Evolutionary conservation across 768 basidiomycete species (phyloP).

Genomic region (Leccinellum luteum): DNA sequence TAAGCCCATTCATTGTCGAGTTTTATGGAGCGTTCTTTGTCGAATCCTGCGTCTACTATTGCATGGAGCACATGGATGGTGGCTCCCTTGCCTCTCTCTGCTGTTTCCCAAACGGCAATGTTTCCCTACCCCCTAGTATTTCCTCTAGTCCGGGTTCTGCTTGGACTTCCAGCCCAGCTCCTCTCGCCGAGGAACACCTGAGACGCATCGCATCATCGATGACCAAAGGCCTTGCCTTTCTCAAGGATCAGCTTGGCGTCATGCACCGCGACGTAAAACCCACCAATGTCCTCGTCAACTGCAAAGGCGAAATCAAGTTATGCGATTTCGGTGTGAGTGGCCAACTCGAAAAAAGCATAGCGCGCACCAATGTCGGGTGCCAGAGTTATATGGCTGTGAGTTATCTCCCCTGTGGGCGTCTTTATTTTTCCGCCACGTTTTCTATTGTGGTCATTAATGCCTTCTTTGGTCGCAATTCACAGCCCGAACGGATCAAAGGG

Average conservation of each 20-base stretch:
- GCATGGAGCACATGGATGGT: slow-evolving; percentile 99
- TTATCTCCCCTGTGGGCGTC: slow-evolving; percentile 15
- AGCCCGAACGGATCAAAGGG: slow-evolving; percentile 96
- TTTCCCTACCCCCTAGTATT: slow-evolving; percentile 33
- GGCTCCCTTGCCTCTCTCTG: slow-evolving; percentile 82
- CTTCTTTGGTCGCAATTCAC: slow-evolving; percentile 6
- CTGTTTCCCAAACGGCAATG: slow-evolving; percentile 45
- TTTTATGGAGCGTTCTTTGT: slow-evolving; percentile 99
- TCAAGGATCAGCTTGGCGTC: slow-evolving; percentile 92
- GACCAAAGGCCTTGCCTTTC: slow-evolving; percentile 88
- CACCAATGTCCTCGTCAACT: slow-evolving; percentile 89
- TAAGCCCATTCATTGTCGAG: slow-evolving; percentile 90
- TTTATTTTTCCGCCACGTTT: neutral
- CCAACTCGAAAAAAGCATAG: slow-evolving; percentile 92
- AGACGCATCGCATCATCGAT: slow-evolving; percentile 77
- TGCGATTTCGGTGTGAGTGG: slow-evolving; percentile 99
- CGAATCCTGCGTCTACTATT: slow-evolving; percentile 99
- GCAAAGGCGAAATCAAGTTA: slow-evolving; percentile 85
- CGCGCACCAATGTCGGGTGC: slow-evolving; percentile 98
- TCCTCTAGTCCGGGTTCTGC: slow-evolving; percentile 32
- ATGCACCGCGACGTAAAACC: slow-evolving; percentile 89
- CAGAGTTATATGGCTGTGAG: slow-evolving; percentile 98
- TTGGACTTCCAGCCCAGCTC: slow-evolving; percentile 35
- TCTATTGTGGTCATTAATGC: neutral
- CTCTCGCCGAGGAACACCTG: slow-evolving; percentile 73